Conservation (phyloP, 140 eudicot species). For the Flaveria floridana region DNA sequence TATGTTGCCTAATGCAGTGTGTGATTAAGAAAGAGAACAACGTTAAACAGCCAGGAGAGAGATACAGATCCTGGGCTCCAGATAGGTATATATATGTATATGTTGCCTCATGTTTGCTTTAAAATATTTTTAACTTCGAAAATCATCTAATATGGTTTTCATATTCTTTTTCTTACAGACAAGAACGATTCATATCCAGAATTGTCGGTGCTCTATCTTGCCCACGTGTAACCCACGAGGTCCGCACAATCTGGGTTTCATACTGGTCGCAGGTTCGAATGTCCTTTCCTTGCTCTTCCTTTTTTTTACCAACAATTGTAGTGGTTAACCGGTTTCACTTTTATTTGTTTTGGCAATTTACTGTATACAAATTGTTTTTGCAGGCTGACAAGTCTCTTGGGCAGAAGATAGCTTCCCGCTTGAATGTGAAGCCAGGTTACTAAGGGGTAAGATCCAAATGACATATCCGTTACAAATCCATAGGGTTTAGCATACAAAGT, state of each 20-base stretch:
- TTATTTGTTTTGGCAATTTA: neutral
- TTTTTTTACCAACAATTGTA: neutral
- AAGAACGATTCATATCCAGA: constrained; percentile 67
- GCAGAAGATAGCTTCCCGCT: constrained; percentile 81
- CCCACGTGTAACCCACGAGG: constrained; percentile 80
- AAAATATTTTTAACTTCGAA: neutral
- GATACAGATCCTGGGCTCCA: constrained; percentile 65
- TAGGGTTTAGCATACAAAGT: constrained; percentile 26
- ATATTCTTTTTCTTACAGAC: constrained; percentile 42
- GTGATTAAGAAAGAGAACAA: constrained; percentile 69
- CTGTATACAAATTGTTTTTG: neutral
- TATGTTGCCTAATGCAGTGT: constrained; percentile 36
- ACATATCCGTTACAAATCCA: neutral
- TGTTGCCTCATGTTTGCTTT: constrained; percentile 2
- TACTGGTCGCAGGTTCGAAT: constrained; percentile 79
- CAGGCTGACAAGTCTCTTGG: constrained; percentile 93
- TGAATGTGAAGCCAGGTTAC: constrained; percentile 71
- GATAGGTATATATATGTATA: constrained; percentile 47
- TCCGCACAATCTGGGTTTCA: constrained; percentile 79
- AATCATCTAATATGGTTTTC: constrained; percentile 19
- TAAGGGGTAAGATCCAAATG: constrained; percentile 31
- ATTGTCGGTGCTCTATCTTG: constrained; percentile 61
- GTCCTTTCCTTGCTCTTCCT: constrained; percentile 12
- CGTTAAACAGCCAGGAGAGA: constrained; percentile 79
- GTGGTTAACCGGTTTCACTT: neutral